These are phyloP conservation scores for Solanum bulbocastanum DNA, from an alignment of 257 asterid species.

Conservation along the genomic window DNA sequence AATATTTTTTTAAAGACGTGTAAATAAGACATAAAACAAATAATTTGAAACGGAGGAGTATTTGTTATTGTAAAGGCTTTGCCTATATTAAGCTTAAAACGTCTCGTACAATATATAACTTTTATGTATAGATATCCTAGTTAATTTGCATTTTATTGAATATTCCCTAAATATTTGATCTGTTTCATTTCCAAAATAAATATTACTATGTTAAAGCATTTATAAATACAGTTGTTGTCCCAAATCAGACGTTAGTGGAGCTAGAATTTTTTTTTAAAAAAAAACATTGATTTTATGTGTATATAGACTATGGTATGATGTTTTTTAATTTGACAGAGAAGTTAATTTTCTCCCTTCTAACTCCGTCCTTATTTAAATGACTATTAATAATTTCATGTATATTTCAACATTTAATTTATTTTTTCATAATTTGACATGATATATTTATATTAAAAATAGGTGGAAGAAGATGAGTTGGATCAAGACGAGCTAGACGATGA, in stretches of 20 bases:
- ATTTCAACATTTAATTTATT: background rate
- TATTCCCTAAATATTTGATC: background rate
- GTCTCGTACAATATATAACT: background rate
- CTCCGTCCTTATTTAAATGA: background rate
- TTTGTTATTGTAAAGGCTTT: background rate
- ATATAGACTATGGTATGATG: no score
- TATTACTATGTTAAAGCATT: background rate
- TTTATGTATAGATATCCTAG: background rate
- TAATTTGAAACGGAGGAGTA: no score
- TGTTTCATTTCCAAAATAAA: background rate
- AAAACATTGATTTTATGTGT: background rate
- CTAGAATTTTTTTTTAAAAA: background rate
- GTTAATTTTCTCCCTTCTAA: no score
- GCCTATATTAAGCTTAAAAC: background rate
- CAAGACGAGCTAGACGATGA: constrained; percentile 1
- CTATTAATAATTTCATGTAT: background rate
- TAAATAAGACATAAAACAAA: no score
- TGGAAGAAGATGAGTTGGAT: background rate
- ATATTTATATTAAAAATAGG: background rate
- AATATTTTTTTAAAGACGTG: accelerated
- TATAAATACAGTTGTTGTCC: background rate
- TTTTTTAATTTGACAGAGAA: accelerated
- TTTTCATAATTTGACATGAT: background rate
- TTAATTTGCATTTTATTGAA: background rate
- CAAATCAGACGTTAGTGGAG: background rate